These are phyloP conservation scores for Halophytophthora polymorphica DNA, from an alignment of 352 stramenopile genomes.

Conservation along the genomic window DNA sequence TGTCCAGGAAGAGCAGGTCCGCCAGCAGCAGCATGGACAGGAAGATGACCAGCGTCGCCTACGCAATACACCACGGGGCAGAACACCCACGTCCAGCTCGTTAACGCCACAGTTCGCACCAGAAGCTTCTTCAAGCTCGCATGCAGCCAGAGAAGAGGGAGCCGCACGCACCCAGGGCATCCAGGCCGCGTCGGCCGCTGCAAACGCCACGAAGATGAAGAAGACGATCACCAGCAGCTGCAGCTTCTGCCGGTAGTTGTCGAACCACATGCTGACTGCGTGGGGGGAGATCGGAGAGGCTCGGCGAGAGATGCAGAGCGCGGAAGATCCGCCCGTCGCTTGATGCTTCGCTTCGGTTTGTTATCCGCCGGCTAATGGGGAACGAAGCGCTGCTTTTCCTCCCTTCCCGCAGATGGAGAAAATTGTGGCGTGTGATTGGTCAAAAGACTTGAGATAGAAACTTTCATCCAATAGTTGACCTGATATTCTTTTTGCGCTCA, in stretches of 20 bases:
- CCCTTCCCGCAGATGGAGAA: no score
- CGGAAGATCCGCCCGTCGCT: conserved; percentile 17
- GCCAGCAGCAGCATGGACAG: conserved; percentile 64
- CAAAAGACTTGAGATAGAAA: background rate
- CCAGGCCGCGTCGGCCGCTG: conserved; percentile 66
- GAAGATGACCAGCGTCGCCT: conserved; percentile 80
- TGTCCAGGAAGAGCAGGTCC: conserved; percentile 73
- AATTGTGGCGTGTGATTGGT: conserved; percentile 12
- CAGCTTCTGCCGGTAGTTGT: conserved; percentile 69
- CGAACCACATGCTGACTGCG: conserved; percentile 59
- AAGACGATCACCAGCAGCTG: conserved; percentile 80
- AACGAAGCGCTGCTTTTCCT: background rate
- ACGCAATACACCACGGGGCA: background rate
- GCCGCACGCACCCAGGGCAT: conserved; percentile 71
- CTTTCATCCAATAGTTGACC: background rate
- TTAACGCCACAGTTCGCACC: no score
- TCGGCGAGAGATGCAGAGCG: conserved; percentile 2
- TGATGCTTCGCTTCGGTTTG: background rate
- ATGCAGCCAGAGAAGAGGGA: background rate
- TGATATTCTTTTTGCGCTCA: background rate
- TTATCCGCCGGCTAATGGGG: background rate
- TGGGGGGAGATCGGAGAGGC: background rate
- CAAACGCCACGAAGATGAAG: conserved; percentile 83
- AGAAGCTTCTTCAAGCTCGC: background rate
- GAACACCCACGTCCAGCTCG: background rate